Conservation (phyloP, 2,329 filamentous ascomycete genomes). For the Phaeosphaeriaceae sp. region DNA sequence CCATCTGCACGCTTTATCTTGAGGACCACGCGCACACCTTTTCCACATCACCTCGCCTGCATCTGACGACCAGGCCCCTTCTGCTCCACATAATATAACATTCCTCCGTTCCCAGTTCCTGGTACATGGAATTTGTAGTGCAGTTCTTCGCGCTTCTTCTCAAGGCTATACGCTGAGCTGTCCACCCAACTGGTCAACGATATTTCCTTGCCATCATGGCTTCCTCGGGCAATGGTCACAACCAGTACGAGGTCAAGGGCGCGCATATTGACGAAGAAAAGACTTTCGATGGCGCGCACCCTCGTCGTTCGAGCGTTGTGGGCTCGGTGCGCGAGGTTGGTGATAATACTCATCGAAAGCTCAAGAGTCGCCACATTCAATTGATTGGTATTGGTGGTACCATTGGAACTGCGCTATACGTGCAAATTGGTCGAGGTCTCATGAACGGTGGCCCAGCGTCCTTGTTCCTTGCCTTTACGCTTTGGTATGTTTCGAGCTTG, state of each 20-base stretch:
- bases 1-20: conserved; percentile 27
- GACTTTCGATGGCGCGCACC: conserved; percentile 24
- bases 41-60: conserved; percentile 4
- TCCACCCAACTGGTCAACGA: neutral
- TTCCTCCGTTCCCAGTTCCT: conserved; percentile 11
- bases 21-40: conserved; percentile 23
- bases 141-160: conserved; percentile 46
- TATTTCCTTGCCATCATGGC: conserved; percentile 33
- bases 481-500: conserved; percentile 47
- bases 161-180: conserved; percentile 38
- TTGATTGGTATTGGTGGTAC: conserved; percentile 56
- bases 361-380: conserved; percentile 57
- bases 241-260: conserved; percentile 21
- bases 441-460: conserved; percentile 57
- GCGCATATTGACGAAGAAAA: conserved; percentile 36
- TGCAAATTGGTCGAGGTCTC: conserved; percentile 55
- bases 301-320: conserved; percentile 32
- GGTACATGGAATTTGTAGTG: conserved; percentile 42
- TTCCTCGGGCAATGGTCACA: conserved; percentile 43
- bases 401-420: conserved; percentile 57
- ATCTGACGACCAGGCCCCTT: neutral
- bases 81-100: neutral
- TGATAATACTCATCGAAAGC: conserved; percentile 53
- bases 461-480: conserved; percentile 54
- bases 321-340: conserved; percentile 38